Evolutionary conservation across 805 yeast genomes (phyloP).

Genomic region (Wickerhamiella cacticola): DNA sequence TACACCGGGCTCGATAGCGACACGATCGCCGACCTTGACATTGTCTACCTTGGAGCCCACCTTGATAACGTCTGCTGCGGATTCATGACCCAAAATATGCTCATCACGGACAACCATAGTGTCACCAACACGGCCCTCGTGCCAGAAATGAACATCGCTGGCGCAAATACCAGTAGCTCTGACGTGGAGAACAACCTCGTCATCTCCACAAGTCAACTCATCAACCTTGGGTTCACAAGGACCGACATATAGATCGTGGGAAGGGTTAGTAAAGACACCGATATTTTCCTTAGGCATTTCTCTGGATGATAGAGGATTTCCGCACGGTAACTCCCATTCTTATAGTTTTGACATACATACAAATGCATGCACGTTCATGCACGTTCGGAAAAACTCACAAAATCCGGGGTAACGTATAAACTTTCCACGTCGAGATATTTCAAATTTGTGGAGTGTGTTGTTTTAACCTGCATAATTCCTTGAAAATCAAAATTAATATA

Average conservation of each 20-base stretch:
- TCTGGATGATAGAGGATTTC: not conserved
- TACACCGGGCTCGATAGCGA: slow-evolving; percentile 39
- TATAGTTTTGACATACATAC: not conserved
- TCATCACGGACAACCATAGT: slow-evolving; percentile 50
- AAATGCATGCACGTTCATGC: slow-evolving; percentile 1
- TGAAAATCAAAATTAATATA: not conserved
- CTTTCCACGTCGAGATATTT: not conserved
- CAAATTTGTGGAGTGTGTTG: slow-evolving; percentile 3
- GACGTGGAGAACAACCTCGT: slow-evolving; percentile 44
- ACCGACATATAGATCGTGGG: slow-evolving; percentile 26
- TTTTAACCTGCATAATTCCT: not conserved
- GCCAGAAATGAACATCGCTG: slow-evolving; percentile 57
- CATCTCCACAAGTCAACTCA: slow-evolving; percentile 27
- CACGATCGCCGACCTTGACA: slow-evolving; percentile 38
- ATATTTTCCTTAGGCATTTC: slow-evolving; percentile 19
- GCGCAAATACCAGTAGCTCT: slow-evolving; percentile 66
- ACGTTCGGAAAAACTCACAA: not conserved
- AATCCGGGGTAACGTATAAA: slow-evolving; percentile 2
- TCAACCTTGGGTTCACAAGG: slow-evolving; percentile 24
- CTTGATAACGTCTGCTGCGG: slow-evolving; percentile 40
- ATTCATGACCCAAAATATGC: slow-evolving; percentile 44
- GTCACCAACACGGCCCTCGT: slow-evolving; percentile 48
- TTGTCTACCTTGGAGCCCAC: slow-evolving; percentile 39
- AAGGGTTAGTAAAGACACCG: slow-evolving; percentile 28
- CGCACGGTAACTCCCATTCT: not conserved